Conservation (phyloP, 306 rosid genomes). For the Corylus avellana region DNA sequence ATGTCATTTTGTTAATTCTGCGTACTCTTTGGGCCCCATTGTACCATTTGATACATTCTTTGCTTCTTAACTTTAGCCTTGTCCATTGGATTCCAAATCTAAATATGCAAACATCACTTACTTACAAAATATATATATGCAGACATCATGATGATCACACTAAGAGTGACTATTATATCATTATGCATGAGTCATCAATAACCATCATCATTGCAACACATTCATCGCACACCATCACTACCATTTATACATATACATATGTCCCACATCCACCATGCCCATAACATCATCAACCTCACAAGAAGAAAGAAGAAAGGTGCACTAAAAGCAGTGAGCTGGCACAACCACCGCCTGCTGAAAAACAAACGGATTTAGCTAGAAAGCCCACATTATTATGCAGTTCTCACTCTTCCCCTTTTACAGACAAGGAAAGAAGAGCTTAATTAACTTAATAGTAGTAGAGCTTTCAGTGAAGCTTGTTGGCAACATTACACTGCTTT, state of each 20-base stretch:
- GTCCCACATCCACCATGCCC: conserved; percentile 16
- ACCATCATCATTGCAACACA: conserved; percentile 34
- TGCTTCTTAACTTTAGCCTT: no score
- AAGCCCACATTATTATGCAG: conserved; percentile 36
- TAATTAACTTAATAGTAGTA: background rate
- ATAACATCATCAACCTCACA: conserved; percentile 28
- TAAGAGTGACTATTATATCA: background rate
- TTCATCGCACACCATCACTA: conserved; percentile 31
- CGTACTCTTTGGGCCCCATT: background rate
- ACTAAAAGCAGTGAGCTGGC: conserved; percentile 23
- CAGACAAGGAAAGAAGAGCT: conserved; percentile 30
- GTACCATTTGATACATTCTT: background rate
- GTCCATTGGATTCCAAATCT: background rate
- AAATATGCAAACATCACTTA: background rate
- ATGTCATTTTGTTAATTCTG: background rate
- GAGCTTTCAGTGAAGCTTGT: conserved; percentile 65
- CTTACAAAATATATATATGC: background rate
- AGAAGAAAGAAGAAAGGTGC: conserved; percentile 15
- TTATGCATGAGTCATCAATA: conserved; percentile 26
- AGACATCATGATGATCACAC: background rate
- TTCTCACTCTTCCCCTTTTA: conserved; percentile 30
- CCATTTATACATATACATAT: conserved; percentile 31
- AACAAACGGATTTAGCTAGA: conserved; percentile 5
- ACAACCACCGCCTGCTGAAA: background rate
- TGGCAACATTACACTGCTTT: conserved; percentile 82